phyloP scores from a whole-genome alignment of 2,329 filamentous ascomycete species.

The Epichloe scottii region DNA sequence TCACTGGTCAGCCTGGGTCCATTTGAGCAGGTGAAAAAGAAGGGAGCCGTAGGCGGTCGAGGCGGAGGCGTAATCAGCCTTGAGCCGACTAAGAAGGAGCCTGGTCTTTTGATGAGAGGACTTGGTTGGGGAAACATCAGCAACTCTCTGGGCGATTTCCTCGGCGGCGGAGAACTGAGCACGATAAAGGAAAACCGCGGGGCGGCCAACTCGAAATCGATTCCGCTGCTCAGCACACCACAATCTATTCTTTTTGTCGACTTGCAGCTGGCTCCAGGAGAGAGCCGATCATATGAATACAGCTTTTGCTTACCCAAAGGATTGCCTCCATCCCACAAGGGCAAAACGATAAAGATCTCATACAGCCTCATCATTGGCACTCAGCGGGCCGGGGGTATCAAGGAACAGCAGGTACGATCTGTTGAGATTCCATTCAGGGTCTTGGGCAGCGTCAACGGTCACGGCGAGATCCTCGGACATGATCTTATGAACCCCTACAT shows the following conservation, averaged over 20 bases:
- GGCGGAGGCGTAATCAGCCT: slow-evolving; percentile 77
- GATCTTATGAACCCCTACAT: slow-evolving; percentile 93
- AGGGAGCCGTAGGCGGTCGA: slow-evolving; percentile 78
- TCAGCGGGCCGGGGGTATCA: slow-evolving; percentile 66
- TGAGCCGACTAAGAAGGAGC: slow-evolving; percentile 60
- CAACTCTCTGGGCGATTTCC: slow-evolving; percentile 73
- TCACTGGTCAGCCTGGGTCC: slow-evolving; percentile 79
- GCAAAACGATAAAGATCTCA: slow-evolving; percentile 84
- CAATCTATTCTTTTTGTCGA: slow-evolving; percentile 96
- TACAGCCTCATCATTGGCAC: slow-evolving; percentile 89
- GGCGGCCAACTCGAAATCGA: slow-evolving; percentile 69
- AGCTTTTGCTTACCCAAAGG: slow-evolving; percentile 75
- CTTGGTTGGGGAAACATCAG: slow-evolving; percentile 84
- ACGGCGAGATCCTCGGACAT: slow-evolving; percentile 81
- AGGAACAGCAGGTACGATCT: slow-evolving; percentile 75
- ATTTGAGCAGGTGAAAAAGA: slow-evolving; percentile 93
- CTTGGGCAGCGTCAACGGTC: slow-evolving; percentile 78
- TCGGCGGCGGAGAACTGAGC: slow-evolving; percentile 80
- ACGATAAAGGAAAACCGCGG: slow-evolving; percentile 93
- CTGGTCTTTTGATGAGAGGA: slow-evolving; percentile 68
- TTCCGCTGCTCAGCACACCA: slow-evolving; percentile 86
- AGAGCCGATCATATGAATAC: slow-evolving; percentile 81
- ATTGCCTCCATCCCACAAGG: slow-evolving; percentile 80
- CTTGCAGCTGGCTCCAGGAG: slow-evolving; percentile 71
- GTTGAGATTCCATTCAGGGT: slow-evolving; percentile 89